phyloP scores from a whole-genome alignment of 257 asterid genomes.

The Henckelia pumila region DNA sequence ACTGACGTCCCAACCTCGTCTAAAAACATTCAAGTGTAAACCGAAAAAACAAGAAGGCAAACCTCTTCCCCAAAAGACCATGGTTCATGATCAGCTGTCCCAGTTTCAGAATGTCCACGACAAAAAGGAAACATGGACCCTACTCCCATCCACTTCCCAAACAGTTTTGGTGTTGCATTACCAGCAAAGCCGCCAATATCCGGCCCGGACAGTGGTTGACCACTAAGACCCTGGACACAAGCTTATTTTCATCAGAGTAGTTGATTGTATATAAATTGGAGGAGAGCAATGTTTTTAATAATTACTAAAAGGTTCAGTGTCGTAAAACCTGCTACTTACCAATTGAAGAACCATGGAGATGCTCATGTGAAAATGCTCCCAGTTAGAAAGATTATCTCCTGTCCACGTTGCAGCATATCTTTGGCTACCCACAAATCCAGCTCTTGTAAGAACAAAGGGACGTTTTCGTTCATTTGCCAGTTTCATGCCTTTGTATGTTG shows the following conservation, averaged over 20 bases:
- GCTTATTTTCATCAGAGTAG: slow-evolving; percentile 17
- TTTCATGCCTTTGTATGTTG: slow-evolving; percentile 91
- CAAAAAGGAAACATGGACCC: slow-evolving; percentile 94
- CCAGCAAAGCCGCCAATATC: slow-evolving; percentile 99
- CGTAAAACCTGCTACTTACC: slow-evolving; percentile 40
- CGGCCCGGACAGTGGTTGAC: slow-evolving; percentile 94
- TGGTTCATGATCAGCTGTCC: slow-evolving; percentile 83
- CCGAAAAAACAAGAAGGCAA: slow-evolving; percentile 21
- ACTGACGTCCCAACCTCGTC: slow-evolving; percentile 1
- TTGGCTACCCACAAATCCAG: slow-evolving; percentile 96
- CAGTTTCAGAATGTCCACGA: slow-evolving; percentile 91
- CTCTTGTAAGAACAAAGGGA: slow-evolving; percentile 95
- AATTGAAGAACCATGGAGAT: slow-evolving; percentile 90
- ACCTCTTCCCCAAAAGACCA: slow-evolving; percentile 99
- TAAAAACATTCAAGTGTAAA: slow-evolving; percentile 1
- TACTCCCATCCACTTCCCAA: slow-evolving; percentile 98
- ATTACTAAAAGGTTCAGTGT: not conserved
- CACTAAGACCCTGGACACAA: slow-evolving; percentile 78
- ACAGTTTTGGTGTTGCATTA: slow-evolving; percentile 87
- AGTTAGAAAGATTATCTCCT: slow-evolving; percentile 92
- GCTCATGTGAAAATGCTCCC: slow-evolving; percentile 99
- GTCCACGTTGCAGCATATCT: slow-evolving; percentile 99
- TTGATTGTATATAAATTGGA: not conserved
- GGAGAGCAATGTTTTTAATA: not conserved
- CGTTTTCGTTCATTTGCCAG: slow-evolving; percentile 68